Evolutionary conservation across 768 basidiomycete genomes (phyloP).

Genomic region (Termitomyces sp.): DNA sequence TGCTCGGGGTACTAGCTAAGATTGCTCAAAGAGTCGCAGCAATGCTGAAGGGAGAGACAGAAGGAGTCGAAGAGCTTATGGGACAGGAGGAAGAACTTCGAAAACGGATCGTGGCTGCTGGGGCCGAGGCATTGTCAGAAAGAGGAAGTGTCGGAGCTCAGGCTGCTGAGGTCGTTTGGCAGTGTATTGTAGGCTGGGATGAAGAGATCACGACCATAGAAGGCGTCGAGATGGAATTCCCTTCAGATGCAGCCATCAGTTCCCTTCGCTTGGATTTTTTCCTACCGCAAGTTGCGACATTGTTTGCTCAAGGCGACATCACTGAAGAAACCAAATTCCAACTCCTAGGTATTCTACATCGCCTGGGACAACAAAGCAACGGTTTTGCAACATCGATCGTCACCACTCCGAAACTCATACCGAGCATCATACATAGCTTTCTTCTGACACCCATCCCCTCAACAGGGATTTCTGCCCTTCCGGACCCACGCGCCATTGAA

Average conservation of each 20-base stretch:
- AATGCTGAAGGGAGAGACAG: constrained; percentile 27
- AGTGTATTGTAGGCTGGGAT: constrained; percentile 67
- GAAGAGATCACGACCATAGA: constrained; percentile 26
- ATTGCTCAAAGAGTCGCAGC: constrained; percentile 38
- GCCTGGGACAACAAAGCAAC: constrained; percentile 57
- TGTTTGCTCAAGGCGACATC: constrained; percentile 34
- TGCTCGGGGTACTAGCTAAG: constrained; percentile 66
- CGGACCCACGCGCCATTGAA: constrained; percentile 49
- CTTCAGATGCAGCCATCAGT: constrained; percentile 22
- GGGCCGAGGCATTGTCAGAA: constrained; percentile 59
- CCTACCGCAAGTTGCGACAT: constrained; percentile 44
- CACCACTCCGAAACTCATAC: constrained; percentile 44
- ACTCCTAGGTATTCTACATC: constrained; percentile 52
- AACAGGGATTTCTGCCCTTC: constrained; percentile 23
- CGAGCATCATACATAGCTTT: constrained; percentile 48
- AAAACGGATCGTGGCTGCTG: constrained; percentile 60
- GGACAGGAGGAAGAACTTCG: constrained; percentile 44
- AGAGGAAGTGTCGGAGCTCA: constrained; percentile 59
- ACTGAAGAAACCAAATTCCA: constrained; percentile 46
- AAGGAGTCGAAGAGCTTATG: constrained; percentile 27
- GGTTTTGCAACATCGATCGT: constrained; percentile 45
- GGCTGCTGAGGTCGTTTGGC: constrained; percentile 72
- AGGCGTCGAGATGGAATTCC: constrained; percentile 42
- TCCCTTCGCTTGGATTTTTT: constrained; percentile 31
- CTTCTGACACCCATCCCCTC: constrained; percentile 48